A percentile compares a stretch with the other conserved stretches of the same genome.
phyloP scores from a whole-genome alignment of 2,329 filamentous ascomycete genomes.

The Neonectria sp. region DNA sequence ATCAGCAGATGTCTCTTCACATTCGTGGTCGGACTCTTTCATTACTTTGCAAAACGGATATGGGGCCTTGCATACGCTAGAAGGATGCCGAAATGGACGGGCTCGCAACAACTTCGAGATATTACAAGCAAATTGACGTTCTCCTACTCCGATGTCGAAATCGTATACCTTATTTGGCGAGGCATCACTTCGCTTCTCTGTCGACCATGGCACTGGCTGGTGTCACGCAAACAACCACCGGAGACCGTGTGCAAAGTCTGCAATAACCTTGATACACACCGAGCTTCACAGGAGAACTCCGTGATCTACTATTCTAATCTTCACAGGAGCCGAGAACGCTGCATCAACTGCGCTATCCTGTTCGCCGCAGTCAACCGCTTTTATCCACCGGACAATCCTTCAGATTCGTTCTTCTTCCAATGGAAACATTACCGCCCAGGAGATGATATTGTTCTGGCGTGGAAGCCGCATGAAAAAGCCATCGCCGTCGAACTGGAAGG shows the following conservation, averaged over 20 bases:
- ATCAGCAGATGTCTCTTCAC: slow-evolving; percentile 19
- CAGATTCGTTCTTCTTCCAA: slow-evolving; percentile 3
- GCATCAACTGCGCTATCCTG: slow-evolving; percentile 21
- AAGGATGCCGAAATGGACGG: slow-evolving; percentile 21
- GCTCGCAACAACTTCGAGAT: slow-evolving; percentile 6
- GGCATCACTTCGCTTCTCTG: neutral
- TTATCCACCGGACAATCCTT: slow-evolving; percentile 8
- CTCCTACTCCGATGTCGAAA: neutral
- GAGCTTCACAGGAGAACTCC: neutral
- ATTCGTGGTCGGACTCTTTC: neutral
- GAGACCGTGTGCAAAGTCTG: slow-evolving; percentile 6
- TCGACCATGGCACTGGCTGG: neutral
- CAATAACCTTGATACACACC: neutral
- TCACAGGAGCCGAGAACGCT: neutral
- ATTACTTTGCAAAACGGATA: slow-evolving; percentile 10
- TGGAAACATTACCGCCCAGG: slow-evolving; percentile 15
- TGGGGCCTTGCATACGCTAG: slow-evolving; percentile 24
- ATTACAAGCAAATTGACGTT: slow-evolving; percentile 12
- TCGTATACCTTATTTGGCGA: neutral
- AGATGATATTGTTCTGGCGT: slow-evolving; percentile 19
- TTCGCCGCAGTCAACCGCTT: slow-evolving; percentile 13
- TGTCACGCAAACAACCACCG: neutral
- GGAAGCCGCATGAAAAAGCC: slow-evolving; percentile 6
- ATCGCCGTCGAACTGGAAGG: slow-evolving; percentile 1
- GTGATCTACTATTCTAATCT: slow-evolving; percentile 10